Percentiles rank a stretch among this genome's conserved stretches.
These are phyloP conservation scores for Clavispora vitiphila DNA, from an alignment of 805 yeast species.

Conservation along the genomic window DNA sequence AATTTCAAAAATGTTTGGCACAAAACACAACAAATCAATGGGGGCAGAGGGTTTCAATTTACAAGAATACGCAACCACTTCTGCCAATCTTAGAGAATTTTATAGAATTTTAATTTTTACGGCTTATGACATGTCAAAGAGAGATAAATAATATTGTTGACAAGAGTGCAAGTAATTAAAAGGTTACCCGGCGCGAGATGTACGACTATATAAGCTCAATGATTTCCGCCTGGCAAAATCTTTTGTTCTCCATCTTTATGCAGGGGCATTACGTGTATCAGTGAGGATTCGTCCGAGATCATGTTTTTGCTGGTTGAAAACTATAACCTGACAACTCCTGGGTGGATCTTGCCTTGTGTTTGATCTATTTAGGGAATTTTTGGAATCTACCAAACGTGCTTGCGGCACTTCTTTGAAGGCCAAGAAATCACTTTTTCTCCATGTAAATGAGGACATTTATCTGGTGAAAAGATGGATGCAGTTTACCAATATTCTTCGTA, in stretches of 20 bases:
- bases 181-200: slow-evolving; percentile 11
- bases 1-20: background rate
- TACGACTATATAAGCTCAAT: slow-evolving; percentile 6
- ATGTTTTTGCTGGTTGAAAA: slow-evolving; percentile 99
- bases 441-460: slow-evolving; percentile 23
- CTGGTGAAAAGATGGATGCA: slow-evolving; percentile 5
- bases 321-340: slow-evolving; percentile 92
- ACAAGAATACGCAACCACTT: background rate
- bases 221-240: slow-evolving; percentile 2
- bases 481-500: background rate
- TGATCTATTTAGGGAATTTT: slow-evolving; percentile 65
- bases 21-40: background rate
- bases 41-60: background rate
- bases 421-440: slow-evolving; percentile 14
- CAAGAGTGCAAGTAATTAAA: background rate
- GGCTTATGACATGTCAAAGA: background rate
- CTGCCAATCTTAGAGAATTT: background rate
- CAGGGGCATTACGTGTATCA: slow-evolving; percentile 99
- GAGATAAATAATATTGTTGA: background rate
- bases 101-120: background rate
- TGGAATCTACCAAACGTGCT: slow-evolving; percentile 39
- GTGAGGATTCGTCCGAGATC: slow-evolving; percentile 99
- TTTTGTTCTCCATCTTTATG: slow-evolving; percentile 79
- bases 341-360: slow-evolving; percentile 40
- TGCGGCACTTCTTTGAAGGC: slow-evolving; percentile 32